These are phyloP conservation scores for Colletotrichum cereale DNA, from an alignment of 2,329 filamentous ascomycete genomes.

Conservation along the genomic window DNA sequence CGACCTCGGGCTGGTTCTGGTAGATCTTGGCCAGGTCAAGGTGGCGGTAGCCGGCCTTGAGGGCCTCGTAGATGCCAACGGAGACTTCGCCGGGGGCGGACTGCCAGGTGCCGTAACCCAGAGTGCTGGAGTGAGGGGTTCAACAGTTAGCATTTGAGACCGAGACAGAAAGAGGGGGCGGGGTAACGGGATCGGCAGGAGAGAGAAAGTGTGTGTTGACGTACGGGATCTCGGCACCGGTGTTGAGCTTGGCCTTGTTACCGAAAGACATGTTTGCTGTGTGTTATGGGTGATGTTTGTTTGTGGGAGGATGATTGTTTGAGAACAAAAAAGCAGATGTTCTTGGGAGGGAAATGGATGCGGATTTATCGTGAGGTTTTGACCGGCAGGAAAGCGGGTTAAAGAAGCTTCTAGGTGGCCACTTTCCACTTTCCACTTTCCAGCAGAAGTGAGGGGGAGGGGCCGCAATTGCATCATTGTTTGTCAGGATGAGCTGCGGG, in stretches of 20 bases:
- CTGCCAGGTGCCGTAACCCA: constrained; percentile 72
- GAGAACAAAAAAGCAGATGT: constrained; percentile 1
- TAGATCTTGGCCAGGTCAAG: constrained; percentile 69
- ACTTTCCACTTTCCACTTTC: constrained; percentile 9
- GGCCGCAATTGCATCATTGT: constrained; percentile 37
- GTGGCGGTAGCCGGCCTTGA: constrained; percentile 74
- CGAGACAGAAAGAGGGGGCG: constrained; percentile 56
- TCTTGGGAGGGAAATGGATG: background rate
- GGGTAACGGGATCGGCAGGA: constrained; percentile 25
- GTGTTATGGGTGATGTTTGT: background rate
- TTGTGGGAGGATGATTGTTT: background rate
- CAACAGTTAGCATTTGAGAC: constrained; percentile 55
- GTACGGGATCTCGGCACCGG: constrained; percentile 73
- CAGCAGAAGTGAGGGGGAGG: constrained; percentile 33
- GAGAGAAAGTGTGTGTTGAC: background rate
- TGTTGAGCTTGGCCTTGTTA: constrained; percentile 69
- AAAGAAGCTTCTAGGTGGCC: constrained; percentile 5
- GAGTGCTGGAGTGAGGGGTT: constrained; percentile 24
- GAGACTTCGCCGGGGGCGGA: constrained; percentile 74
- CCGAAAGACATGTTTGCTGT: constrained; percentile 65
- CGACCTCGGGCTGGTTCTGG: constrained; percentile 73
- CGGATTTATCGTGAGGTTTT: background rate
- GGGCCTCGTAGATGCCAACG: constrained; percentile 72
- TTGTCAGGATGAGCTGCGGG: constrained; percentile 37
- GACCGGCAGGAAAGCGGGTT: background rate